phyloP scores from a whole-genome alignment of 805 yeast genomes.

The Candida peoriensis region DNA sequence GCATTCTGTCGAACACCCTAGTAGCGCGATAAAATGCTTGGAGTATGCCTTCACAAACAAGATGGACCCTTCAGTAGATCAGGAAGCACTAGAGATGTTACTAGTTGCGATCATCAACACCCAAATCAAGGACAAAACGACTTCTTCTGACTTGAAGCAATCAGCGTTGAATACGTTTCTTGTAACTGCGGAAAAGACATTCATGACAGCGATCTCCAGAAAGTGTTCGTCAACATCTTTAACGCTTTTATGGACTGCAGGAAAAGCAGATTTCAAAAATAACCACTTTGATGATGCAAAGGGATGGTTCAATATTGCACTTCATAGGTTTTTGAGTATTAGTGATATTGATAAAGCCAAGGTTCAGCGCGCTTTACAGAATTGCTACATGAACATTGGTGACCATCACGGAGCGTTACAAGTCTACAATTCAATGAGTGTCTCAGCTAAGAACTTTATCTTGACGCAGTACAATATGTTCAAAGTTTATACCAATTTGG shows the following conservation, averaged over 20 bases:
- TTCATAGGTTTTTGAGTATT: constrained; percentile 22
- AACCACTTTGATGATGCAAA: constrained; percentile 18
- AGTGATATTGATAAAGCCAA: constrained; percentile 29
- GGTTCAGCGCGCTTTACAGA: constrained; percentile 32
- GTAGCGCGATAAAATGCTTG: constrained; percentile 27
- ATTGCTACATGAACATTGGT: constrained; percentile 22
- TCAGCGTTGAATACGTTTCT: constrained; percentile 22
- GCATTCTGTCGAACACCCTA: constrained; percentile 21
- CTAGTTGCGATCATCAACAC: constrained; percentile 27
- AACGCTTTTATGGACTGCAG: constrained; percentile 36
- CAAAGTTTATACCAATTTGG: constrained; percentile 16
- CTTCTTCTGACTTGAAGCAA: constrained; percentile 18
- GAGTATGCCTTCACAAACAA: constrained; percentile 31
- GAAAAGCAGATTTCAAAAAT: constrained; percentile 26
- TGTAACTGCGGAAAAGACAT: constrained; percentile 24
- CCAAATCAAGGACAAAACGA: constrained; percentile 22
- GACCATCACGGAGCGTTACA: constrained; percentile 18
- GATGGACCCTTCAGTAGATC: constrained; percentile 23
- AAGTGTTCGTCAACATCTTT: constrained; percentile 28
- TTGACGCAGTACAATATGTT: constrained; percentile 30
- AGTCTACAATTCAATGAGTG: constrained; percentile 22
- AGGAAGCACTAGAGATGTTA: constrained; percentile 17
- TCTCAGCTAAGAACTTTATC: constrained; percentile 19
- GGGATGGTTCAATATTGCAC: constrained; percentile 24
- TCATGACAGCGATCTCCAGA: constrained; percentile 23